Evolutionary conservation across 768 basidiomycete genomes (phyloP), one percentile per base, ranked within the genome.

Genomic region (Gymnopilus dilepis): DNA sequence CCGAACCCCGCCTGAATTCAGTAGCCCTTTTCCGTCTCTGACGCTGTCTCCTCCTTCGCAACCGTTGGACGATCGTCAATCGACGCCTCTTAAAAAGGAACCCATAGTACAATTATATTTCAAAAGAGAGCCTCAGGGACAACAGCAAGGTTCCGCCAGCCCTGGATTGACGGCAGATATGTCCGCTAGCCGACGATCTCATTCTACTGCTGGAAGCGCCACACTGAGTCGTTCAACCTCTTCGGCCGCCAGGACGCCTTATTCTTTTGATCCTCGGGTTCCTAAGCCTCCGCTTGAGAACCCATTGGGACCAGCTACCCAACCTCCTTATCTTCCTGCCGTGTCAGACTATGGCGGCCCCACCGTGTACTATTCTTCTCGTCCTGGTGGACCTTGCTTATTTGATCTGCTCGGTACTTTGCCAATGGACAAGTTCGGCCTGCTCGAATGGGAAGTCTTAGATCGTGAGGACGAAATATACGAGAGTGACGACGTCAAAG

Each of bases 381-480:
- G 91, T 24, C 86, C 88, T 6, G 82, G 84, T 21, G 91, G 90
- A 0, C 80, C 86, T 1, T 82, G 83, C 42, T 69, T 92, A 6
- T 91, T 82, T 60, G 91, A 93, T 68, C 74, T 90, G 6, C 69
- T 93, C 41, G 81, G 81, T 15, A 83, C 82, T 5, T 71, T 90
- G 12, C 81, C 90, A 0, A 70, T 89, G 67, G 83, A 87, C 26
- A 76, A 74, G 4, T 92, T 82, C 61, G 92, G 92, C 3, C 74
- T 90, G 2, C 78, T 90, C 42, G 80, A 82, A 2, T 93, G 91
- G 91, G 77, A 82, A 38, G 78, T 94, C 7, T 52, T 89, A 7
- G 90, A 92, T 60, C 76, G 84, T 40, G 91, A 93, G 67, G 92
- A 92, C 51, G 91, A 92, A 63, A 78, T 93, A 0, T 92, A 85